A percentile compares a stretch with the other conserved stretches of the same genome.
Evolutionary conservation across 202 grass and related monocot species (phyloP).

Genomic region (Saccharum hybrid): DNA sequence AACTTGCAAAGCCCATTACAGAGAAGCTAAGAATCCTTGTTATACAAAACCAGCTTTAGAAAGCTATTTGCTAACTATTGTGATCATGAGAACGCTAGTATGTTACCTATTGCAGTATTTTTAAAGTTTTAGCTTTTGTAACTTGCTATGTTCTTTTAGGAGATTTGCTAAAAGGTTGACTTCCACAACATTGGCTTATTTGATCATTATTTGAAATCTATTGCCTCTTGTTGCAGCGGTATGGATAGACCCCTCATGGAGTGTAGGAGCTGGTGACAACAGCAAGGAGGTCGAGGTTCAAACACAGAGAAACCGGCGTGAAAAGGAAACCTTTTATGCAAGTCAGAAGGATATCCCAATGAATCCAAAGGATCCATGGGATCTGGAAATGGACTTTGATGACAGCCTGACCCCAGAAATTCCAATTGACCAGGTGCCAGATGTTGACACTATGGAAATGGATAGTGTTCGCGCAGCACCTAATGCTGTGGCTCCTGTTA

Average conservation of each 20-base stretch:
- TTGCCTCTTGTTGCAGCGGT: conserved; percentile 67
- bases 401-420: conserved; percentile 90
- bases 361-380: conserved; percentile 94
- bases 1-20: neutral
- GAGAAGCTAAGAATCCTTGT: neutral
- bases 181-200: conserved; percentile 15
- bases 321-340: conserved; percentile 75
- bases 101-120: conserved; percentile 15
- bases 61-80: neutral
- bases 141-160: neutral
- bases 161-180: too few species aligned
- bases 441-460: conserved; percentile 56
- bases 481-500: conserved; percentile 6
- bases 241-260: conserved; percentile 70
- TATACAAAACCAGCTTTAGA: conserved; percentile 19
- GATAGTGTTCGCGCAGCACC: conserved; percentile 16
- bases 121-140: conserved; percentile 14
- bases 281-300: conserved; percentile 92
- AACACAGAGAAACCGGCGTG: conserved; percentile 76
- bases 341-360: conserved; percentile 60
- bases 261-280: conserved; percentile 65
- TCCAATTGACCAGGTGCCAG: conserved; percentile 76
- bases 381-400: conserved; percentile 90
- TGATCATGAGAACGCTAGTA: conserved; percentile 1
- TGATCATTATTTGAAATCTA: conserved; percentile 48